These are phyloP conservation scores for Tinospora cordifolia DNA, from an alignment of 164 flowering plant genomes.

Conservation along the genomic window DNA sequence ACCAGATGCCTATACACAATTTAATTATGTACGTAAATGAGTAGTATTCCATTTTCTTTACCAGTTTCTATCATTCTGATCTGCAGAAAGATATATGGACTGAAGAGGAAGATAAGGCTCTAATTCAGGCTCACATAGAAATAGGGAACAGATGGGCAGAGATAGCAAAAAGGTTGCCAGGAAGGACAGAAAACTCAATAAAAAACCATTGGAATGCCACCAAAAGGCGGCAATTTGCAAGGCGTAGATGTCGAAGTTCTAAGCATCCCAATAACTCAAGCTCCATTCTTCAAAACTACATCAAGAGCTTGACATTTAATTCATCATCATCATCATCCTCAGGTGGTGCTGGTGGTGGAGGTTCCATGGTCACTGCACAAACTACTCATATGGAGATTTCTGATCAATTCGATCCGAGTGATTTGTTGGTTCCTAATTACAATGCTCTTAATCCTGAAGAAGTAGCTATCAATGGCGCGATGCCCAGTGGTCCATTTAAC, in stretches of 20 bases:
- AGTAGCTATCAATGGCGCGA: background rate
- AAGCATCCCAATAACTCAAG: constrained; percentile 16
- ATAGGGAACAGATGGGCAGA: constrained; percentile 60
- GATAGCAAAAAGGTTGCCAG: constrained; percentile 43
- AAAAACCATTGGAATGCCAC: constrained; percentile 73
- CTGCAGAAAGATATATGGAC: constrained; percentile 51
- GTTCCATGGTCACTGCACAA: background rate
- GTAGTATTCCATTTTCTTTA: background rate
- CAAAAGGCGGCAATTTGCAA: constrained; percentile 37
- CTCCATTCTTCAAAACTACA: constrained; percentile 38
- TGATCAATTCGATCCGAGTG: background rate
- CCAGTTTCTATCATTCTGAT: background rate
- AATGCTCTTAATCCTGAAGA: constrained; percentile 4
- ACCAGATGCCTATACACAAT: background rate
- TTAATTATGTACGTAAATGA: background rate
- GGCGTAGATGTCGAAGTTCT: constrained; percentile 16
- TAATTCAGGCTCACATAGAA: constrained; percentile 38
- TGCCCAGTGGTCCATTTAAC: background rate
- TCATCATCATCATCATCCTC: background rate
- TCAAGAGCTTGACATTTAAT: constrained; percentile 21
- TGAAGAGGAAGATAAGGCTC: constrained; percentile 43
- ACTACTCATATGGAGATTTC: background rate
- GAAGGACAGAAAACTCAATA: constrained; percentile 54
- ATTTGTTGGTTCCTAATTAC: constrained; percentile 11
- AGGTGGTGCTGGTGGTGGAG: no score